phyloP scores from a whole-genome alignment of 768 basidiomycete species.

The Podaxis pistillaris region DNA sequence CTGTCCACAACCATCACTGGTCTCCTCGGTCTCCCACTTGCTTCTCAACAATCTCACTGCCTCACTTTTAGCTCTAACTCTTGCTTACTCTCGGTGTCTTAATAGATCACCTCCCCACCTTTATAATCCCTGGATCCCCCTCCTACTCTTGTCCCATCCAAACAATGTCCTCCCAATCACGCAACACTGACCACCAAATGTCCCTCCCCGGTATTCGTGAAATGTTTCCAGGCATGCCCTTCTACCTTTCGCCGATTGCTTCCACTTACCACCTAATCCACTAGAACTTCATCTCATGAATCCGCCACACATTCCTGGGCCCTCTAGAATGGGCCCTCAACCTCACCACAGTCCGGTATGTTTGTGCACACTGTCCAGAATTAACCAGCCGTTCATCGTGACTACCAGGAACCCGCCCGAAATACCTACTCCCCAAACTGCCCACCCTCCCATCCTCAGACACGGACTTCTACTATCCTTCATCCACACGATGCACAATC shows the following conservation, averaged over 20 bases:
- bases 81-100: slow-evolving; percentile 3
- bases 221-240: slow-evolving; percentile 49
- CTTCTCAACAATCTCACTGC: slow-evolving; percentile 5
- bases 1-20: slow-evolving; percentile 9
- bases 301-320: background rate
- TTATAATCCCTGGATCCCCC: slow-evolving; percentile 2
- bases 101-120: slow-evolving; percentile 9
- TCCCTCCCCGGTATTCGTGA: slow-evolving; percentile 52
- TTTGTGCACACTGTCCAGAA: background rate
- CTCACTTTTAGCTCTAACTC: slow-evolving; percentile 10
- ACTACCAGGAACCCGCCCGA: background rate
- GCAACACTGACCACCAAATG: slow-evolving; percentile 9
- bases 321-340: background rate
- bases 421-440: background rate
- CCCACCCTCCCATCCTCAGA: background rate
- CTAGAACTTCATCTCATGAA: slow-evolving; percentile 20
- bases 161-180: slow-evolving; percentile 10
- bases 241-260: background rate
- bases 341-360: background rate
- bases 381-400: background rate
- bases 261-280: background rate
- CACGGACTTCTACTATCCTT: background rate
- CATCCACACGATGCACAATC: background rate
- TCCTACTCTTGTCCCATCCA: background rate
- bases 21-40: slow-evolving; percentile 3